phyloP scores from a whole-genome alignment of 345 rosid genomes.

The Eucalyptus marginata region DNA sequence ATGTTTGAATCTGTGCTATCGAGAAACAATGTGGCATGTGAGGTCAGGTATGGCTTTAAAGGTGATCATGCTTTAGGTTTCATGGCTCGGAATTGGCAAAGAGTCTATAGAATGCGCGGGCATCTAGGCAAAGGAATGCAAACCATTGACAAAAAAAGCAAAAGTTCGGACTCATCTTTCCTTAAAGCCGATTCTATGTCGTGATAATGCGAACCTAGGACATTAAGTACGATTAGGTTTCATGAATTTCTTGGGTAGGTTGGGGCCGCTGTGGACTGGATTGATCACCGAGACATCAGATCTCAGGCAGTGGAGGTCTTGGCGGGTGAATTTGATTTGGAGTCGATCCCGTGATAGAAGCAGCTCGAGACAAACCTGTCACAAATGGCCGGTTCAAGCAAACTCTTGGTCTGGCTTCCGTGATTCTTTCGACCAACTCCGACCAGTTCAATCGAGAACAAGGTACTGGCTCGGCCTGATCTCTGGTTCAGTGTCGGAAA shows the following conservation, averaged over 20 bases:
- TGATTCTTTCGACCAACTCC: not conserved
- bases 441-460: not conserved
- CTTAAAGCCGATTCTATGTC: not conserved
- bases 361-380: not conserved
- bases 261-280: not conserved
- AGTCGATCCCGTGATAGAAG: not conserved
- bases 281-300: not conserved
- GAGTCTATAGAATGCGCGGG: not conserved
- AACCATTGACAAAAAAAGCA: not conserved
- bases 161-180: not conserved
- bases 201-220: not conserved
- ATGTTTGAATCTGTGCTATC: not conserved
- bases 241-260: not conserved
- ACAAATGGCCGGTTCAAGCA: not conserved
- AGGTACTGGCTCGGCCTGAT: not conserved
- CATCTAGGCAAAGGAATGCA: not conserved
- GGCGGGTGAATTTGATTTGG: not conserved
- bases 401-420: not conserved
- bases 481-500: not conserved
- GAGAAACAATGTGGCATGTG: not conserved
- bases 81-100: not conserved
- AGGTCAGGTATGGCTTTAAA: not conserved
- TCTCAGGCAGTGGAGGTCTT: not conserved
- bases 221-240: not conserved
- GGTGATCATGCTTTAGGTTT: not conserved